Percentiles rank a stretch among this genome's conserved stretches.
These are phyloP conservation scores for Pestalotiopsis sp. DNA, from an alignment of 2,329 filamentous ascomycete genomes.

Conservation along the genomic window DNA sequence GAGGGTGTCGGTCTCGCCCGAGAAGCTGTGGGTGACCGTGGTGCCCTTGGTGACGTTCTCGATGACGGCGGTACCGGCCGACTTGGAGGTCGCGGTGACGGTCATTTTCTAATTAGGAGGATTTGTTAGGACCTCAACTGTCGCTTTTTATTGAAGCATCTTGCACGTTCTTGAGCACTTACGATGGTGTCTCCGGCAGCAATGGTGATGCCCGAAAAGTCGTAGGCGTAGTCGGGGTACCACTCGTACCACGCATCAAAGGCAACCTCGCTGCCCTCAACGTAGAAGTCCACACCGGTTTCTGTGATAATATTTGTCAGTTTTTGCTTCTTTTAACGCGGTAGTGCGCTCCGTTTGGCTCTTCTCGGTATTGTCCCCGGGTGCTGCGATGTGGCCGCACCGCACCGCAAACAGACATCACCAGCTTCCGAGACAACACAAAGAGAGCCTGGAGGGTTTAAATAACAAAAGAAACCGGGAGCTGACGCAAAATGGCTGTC, in stretches of 20 bases:
- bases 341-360: too few relatives aligned
- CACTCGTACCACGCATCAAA: constrained; percentile 61
- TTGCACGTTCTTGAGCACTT: too few relatives aligned
- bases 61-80: constrained; percentile 47
- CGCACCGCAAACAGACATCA: too few relatives aligned
- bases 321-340: too few relatives aligned
- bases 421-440: too few relatives aligned
- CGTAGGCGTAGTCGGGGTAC: constrained; percentile 59
- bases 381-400: too few relatives aligned
- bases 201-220: constrained; percentile 50
- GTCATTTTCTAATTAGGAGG: constrained; percentile 18
- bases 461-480: too few relatives aligned
- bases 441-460: too few relatives aligned
- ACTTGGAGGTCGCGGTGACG: constrained; percentile 40
- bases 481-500: constrained; percentile 49
- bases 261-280: constrained; percentile 40
- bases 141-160: too few relatives aligned
- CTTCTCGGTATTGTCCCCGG: too few relatives aligned
- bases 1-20: constrained; percentile 43
- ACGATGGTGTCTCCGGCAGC: constrained; percentile 27
- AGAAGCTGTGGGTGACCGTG: constrained; percentile 54
- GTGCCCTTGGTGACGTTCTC: constrained; percentile 56
- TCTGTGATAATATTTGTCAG: constrained; percentile 24
- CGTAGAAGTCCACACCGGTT: constrained; percentile 57
- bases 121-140: too few relatives aligned